Conservation (phyloP, 768 basidiomycete genomes). For the Mycena amicta region DNA sequence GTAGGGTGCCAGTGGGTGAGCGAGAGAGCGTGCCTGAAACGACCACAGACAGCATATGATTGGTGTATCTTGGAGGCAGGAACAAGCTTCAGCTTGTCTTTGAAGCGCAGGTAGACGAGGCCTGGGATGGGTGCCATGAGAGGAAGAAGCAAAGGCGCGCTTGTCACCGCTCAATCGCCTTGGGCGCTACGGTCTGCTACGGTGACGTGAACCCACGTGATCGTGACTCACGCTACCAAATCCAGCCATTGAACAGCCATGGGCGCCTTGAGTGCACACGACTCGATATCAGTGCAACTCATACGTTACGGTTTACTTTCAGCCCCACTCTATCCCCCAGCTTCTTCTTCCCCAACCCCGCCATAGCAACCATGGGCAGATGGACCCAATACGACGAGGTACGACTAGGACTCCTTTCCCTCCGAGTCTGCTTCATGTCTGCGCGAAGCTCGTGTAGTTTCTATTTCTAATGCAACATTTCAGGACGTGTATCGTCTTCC, state of each 20-base stretch:
- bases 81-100: no score
- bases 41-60: no score
- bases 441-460: background rate
- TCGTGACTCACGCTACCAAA: background rate
- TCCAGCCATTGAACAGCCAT: background rate
- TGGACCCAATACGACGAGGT: constrained; percentile 25
- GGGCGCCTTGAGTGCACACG: background rate
- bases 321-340: no score
- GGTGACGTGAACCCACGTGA: background rate
- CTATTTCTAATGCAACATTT: background rate
- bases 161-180: no score
- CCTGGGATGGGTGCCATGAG: no score
- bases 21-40: no score
- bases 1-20: no score
- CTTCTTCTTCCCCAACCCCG: background rate
- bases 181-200: no score
- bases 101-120: no score
- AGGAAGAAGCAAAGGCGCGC: no score
- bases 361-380: constrained; percentile 14
- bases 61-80: no score
- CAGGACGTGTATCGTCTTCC: constrained; percentile 58
- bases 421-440: background rate
- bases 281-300: background rate
- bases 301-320: background rate
- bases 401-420: background rate